These are phyloP conservation scores for Ceratocystis colombiana DNA, from an alignment of 2,329 filamentous ascomycete species.

Conservation along the genomic window DNA sequence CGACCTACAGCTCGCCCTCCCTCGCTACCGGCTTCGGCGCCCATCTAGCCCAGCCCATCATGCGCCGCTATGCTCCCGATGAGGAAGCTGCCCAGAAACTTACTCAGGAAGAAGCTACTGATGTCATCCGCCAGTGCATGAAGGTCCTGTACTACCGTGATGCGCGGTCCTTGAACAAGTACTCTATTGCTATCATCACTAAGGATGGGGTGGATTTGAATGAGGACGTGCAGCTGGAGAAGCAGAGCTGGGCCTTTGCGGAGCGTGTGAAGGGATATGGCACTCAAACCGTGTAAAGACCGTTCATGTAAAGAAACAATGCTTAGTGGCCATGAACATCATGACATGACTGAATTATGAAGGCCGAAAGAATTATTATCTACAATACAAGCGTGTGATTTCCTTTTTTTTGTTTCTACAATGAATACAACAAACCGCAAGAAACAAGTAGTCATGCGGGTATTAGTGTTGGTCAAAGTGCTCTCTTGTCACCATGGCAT, in stretches of 20 bases:
- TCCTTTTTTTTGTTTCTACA: slow-evolving; percentile 1
- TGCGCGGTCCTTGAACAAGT: slow-evolving; percentile 80
- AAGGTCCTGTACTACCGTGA: slow-evolving; percentile 98
- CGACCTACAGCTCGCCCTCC: slow-evolving; percentile 77
- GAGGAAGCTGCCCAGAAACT: slow-evolving; percentile 66
- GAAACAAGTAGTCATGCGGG: neutral
- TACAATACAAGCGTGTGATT: slow-evolving; percentile 24
- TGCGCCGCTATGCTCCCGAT: slow-evolving; percentile 74
- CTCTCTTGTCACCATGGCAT: too few relatives aligned
- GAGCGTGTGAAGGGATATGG: slow-evolving; percentile 92
- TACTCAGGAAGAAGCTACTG: slow-evolving; percentile 66
- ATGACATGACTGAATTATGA: slow-evolving; percentile 9
- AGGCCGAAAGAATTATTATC: slow-evolving; percentile 12
- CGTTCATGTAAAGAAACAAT: too few relatives aligned
- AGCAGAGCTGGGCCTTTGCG: slow-evolving; percentile 97
- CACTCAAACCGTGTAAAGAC: slow-evolving; percentile 56
- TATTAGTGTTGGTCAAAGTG: too few relatives aligned
- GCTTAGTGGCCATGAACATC: slow-evolving; percentile 5
- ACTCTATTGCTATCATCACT: slow-evolving; percentile 82
- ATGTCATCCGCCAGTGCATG: slow-evolving; percentile 84
- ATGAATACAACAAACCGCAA: neutral
- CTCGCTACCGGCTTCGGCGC: slow-evolving; percentile 90
- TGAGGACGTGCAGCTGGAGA: slow-evolving; percentile 78
- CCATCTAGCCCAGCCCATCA: slow-evolving; percentile 83
- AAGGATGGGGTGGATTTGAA: slow-evolving; percentile 79